Conservation (phyloP, 495 filamentous ascomycete genomes). For the Massariosphaeria phaeospora region DNA sequence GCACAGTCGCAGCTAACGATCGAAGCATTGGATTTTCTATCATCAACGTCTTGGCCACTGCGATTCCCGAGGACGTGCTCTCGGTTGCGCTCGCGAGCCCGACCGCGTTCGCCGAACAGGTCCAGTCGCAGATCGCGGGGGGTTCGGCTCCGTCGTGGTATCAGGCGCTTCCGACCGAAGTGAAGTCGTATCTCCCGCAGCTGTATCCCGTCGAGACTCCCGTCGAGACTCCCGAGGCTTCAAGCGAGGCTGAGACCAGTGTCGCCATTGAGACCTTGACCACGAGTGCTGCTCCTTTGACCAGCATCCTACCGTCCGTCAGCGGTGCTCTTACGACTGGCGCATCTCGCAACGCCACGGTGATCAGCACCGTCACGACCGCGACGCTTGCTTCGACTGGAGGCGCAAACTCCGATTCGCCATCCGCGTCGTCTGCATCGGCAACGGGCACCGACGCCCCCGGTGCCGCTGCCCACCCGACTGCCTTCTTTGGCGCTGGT, state of each 20-base stretch:
- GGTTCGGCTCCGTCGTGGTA: conserved; percentile 31
- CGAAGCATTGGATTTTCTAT: conserved; percentile 16
- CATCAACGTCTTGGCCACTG: conserved; percentile 28
- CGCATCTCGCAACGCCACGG: conserved; percentile 10
- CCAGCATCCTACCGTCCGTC: not conserved
- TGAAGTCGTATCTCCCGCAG: conserved; percentile 27
- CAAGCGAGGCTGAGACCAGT: not conserved
- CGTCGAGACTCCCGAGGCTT: conserved; percentile 1
- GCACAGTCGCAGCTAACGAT: not conserved
- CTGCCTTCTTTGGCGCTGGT: conserved; percentile 37
- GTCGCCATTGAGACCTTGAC: not conserved
- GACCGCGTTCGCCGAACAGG: conserved; percentile 9
- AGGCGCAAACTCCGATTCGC: not conserved
- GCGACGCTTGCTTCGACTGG: conserved; percentile 25
- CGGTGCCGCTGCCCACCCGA: too few relatives aligned
- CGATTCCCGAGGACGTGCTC: conserved; percentile 19
- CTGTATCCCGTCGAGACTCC: conserved; percentile 17
- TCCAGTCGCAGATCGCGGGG: conserved; percentile 22
- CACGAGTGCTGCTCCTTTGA: not conserved
- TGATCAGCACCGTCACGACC: conserved; percentile 9
- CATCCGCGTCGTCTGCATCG: conserved; percentile 29
- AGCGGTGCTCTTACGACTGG: not conserved
- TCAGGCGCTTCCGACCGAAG: conserved; percentile 30
- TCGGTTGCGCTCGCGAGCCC: conserved; percentile 16
- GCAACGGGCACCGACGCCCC: conserved; percentile 36